Conservation (phyloP, 805 yeast genomes). For the Diddensiella caesifluorescens region DNA sequence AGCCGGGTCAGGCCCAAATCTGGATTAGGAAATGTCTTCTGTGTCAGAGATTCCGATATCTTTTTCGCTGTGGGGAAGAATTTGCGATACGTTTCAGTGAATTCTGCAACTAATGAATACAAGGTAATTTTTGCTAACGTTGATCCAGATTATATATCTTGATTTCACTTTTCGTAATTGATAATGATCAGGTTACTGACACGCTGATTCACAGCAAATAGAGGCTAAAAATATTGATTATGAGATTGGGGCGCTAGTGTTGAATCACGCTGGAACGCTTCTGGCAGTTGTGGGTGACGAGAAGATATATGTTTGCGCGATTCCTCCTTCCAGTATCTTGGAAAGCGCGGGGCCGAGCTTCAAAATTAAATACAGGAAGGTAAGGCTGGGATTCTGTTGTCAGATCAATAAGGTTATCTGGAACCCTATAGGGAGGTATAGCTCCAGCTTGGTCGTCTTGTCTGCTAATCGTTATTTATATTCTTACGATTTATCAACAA, state of each 20-base stretch:
- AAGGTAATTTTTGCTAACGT: too few relatives aligned
- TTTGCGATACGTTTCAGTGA: too few relatives aligned
- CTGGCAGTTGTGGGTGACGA: constrained; percentile 39
- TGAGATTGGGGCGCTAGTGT: constrained; percentile 32
- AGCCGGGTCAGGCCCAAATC: too few relatives aligned
- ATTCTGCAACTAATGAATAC: too few relatives aligned
- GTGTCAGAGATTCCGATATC: too few relatives aligned
- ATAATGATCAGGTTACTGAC: too few relatives aligned
- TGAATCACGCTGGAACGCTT: constrained; percentile 40
- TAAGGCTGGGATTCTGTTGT: constrained; percentile 28
- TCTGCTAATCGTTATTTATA: constrained; percentile 32
- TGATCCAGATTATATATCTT: too few relatives aligned
- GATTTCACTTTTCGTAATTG: too few relatives aligned
- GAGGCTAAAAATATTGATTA: too few relatives aligned
- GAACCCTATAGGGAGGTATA: constrained; percentile 41
- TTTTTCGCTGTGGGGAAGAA: too few relatives aligned
- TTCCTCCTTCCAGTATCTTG: constrained; percentile 29
- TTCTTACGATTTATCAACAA: constrained; percentile 35
- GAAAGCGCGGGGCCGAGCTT: constrained; percentile 9
- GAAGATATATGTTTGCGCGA: constrained; percentile 29
- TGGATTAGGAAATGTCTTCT: too few relatives aligned
- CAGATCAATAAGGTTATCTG: constrained; percentile 39
- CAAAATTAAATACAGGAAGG: constrained; percentile 26
- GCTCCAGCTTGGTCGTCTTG: constrained; percentile 41
- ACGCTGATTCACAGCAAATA: too few relatives aligned